These are phyloP conservation scores for Hyaloperonospora brassicae DNA, from an alignment of 352 stramenopile species.

Conservation along the genomic window DNA sequence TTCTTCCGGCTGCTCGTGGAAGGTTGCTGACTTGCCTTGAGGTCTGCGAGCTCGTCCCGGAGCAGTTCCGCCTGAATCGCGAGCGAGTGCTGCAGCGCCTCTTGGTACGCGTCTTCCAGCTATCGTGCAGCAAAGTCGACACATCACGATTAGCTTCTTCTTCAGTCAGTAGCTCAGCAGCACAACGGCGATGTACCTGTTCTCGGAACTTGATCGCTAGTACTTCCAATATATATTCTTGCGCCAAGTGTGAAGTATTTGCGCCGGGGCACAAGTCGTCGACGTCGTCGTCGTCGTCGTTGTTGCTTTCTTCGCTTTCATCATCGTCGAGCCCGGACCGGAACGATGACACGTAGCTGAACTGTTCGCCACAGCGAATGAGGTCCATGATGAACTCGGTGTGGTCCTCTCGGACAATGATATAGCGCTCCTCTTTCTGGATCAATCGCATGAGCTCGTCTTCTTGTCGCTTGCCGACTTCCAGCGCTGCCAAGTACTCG, in stretches of 20 bases:
- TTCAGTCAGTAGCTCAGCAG: not conserved
- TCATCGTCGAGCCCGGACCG: conserved; percentile 32
- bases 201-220: conserved; percentile 74
- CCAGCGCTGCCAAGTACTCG: conserved; percentile 54
- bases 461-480: conserved; percentile 58
- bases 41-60: conserved; percentile 60
- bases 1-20: conserved; percentile 43
- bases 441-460: conserved; percentile 66
- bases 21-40: conserved; percentile 54
- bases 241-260: conserved; percentile 66
- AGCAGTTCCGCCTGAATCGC: conserved; percentile 65
- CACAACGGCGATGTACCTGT: conserved; percentile 33
- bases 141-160: conserved; percentile 12
- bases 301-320: conserved; percentile 26
- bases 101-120: conserved; percentile 71
- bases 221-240: conserved; percentile 73
- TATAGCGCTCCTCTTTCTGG: conserved; percentile 74
- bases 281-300: conserved; percentile 49
- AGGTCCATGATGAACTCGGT: conserved; percentile 76
- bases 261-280: conserved; percentile 66
- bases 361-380: conserved; percentile 70
- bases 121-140: conserved; percentile 15
- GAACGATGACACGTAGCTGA: conserved; percentile 55
- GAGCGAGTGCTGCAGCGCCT: conserved; percentile 66
- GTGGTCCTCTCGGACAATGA: conserved; percentile 78